A percentile compares a stretch with the other conserved stretches of the same genome.
These are phyloP conservation scores for Claviceps maximensis DNA, from an alignment of 2,329 filamentous ascomycete genomes.

Conservation along the genomic window DNA sequence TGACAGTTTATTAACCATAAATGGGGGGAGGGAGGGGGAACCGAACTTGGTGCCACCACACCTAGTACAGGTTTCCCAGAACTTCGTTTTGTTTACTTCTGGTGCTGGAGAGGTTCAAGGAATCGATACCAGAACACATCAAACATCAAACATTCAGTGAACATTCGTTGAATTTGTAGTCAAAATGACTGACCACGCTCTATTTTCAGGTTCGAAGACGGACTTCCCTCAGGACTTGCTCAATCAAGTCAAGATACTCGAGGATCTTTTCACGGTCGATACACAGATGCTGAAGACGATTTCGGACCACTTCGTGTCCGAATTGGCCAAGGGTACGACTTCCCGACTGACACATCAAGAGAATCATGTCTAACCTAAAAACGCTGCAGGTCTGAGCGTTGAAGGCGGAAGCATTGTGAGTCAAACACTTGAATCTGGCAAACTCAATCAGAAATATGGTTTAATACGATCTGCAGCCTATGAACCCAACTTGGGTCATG, in stretches of 20 bases:
- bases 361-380: conserved; percentile 6
- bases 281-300: conserved; percentile 75
- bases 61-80: neutral
- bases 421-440: conserved; percentile 9
- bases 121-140: neutral
- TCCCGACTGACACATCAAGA: neutral
- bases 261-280: conserved; percentile 71
- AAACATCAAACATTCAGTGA: neutral
- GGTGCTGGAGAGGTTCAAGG: neutral
- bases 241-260: conserved; percentile 66
- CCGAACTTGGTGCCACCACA: neutral
- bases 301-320: conserved; percentile 75
- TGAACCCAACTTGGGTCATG: conserved; percentile 98
- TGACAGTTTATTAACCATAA: neutral
- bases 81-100: neutral
- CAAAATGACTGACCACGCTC: conserved; percentile 8
- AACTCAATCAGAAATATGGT: neutral
- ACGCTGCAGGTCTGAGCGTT: conserved; percentile 54
- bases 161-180: neutral
- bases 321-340: conserved; percentile 67
- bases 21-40: neutral
- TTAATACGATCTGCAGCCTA: conserved; percentile 48
- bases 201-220: conserved; percentile 62
- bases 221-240: conserved; percentile 80
- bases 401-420: conserved; percentile 88